Percentiles rank a stretch among this genome's conserved stretches.
Conservation (phyloP, 2,329 filamentous ascomycete species). For the Penicillium sp. region DNA sequence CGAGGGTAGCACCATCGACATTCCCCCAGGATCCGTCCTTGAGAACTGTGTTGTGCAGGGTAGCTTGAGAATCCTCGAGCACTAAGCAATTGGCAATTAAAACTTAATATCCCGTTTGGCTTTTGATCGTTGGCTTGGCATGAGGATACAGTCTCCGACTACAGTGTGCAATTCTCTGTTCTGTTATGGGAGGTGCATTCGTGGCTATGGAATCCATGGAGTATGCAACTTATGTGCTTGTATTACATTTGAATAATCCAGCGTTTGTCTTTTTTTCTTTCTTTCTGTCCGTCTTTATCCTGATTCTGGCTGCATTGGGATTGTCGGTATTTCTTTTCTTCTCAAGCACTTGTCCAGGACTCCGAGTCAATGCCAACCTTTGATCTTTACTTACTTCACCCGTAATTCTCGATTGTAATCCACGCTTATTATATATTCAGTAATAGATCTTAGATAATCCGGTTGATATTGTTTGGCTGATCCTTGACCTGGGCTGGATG, state of each 20-base stretch:
- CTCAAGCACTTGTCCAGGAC: conserved; percentile 16
- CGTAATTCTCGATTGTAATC: not conserved
- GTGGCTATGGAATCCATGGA: conserved; percentile 25
- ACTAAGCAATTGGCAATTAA: conserved; percentile 46
- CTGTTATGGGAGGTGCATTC: conserved; percentile 26
- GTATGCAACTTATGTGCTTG: conserved; percentile 29
- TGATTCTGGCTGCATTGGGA: conserved; percentile 16
- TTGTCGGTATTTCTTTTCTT: conserved; percentile 12
- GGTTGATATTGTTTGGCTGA: too few relatives aligned
- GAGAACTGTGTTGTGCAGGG: conserved; percentile 99
- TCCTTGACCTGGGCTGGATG: too few relatives aligned
- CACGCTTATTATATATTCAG: too few relatives aligned
- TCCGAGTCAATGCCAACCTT: conserved; percentile 18
- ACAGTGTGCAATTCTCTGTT: not conserved
- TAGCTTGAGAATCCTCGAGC: conserved; percentile 74
- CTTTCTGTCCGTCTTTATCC: not conserved
- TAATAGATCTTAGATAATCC: too few relatives aligned
- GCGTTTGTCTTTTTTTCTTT: conserved; percentile 22
- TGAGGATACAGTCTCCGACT: not conserved
- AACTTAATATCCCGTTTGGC: not conserved
- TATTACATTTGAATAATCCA: conserved; percentile 33
- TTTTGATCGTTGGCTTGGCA: not conserved
- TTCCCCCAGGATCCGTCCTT: conserved; percentile 92
- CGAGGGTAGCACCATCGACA: conserved; percentile 96
- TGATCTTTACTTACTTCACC: not conserved